Conservation (phyloP, 1,284 basidiomycete genomes). For the Kwoniella shivajii region DNA sequence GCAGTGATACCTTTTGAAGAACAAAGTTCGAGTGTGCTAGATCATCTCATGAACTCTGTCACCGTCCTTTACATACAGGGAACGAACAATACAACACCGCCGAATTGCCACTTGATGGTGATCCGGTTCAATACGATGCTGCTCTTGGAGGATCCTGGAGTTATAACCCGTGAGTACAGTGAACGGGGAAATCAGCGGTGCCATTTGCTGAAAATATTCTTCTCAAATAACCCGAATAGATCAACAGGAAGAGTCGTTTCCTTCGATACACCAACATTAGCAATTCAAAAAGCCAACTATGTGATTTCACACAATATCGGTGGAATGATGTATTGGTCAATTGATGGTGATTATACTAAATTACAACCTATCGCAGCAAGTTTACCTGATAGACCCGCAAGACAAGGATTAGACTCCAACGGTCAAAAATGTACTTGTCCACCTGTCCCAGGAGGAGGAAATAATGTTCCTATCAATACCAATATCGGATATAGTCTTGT, state of each 20-base stretch:
- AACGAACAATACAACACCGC: conserved; percentile 61
- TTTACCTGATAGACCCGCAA: neutral
- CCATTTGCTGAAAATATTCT: too few species aligned
- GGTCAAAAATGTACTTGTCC: too few species aligned
- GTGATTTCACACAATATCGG: conserved; percentile 63
- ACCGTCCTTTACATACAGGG: too few species aligned
- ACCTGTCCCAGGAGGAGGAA: too few species aligned
- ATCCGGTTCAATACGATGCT: conserved; percentile 65
- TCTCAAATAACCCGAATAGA: conserved; percentile 55
- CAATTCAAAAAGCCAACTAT: conserved; percentile 70
- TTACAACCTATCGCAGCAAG: neutral
- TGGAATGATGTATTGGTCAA: conserved; percentile 74
- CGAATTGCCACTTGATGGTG: conserved; percentile 64
- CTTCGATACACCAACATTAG: conserved; percentile 75
- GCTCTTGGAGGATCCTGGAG: conserved; percentile 73
- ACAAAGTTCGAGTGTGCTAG: neutral
- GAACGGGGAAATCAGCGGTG: conserved; percentile 39
- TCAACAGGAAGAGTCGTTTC: conserved; percentile 60
- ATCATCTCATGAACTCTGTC: too few species aligned
- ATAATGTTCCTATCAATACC: neutral
- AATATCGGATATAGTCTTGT: conserved; percentile 13
- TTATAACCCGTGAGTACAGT: conserved; percentile 61
- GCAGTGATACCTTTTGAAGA: neutral
- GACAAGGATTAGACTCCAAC: neutral
- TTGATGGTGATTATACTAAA: conserved; percentile 25